Conservation (phyloP, 805 yeast genomes). For the Saccharomycopsis schoenii region DNA sequence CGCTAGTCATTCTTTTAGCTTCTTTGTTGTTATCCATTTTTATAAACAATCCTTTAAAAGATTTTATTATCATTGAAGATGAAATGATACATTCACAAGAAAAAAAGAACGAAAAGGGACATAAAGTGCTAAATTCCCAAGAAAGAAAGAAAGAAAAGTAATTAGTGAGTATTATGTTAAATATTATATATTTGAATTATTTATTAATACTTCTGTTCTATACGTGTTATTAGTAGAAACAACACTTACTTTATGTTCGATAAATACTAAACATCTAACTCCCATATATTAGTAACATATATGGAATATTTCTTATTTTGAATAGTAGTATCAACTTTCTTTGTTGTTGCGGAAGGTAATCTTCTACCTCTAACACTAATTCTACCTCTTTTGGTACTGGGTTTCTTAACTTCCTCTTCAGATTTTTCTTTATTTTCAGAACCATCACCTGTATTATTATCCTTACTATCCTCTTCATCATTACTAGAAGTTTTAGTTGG, state of each 20-base stretch:
- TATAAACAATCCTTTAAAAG: slow-evolving; percentile 6
- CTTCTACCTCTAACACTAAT: slow-evolving; percentile 35
- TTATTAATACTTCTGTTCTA: neutral
- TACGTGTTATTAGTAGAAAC: neutral
- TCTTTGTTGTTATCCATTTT: slow-evolving; percentile 10
- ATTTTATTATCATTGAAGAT: neutral
- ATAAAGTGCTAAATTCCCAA: neutral
- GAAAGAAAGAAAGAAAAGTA: slow-evolving; percentile 1
- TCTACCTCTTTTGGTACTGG: slow-evolving; percentile 36
- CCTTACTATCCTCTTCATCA: neutral
- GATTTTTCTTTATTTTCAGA: slow-evolving; percentile 13
- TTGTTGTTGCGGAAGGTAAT: slow-evolving; percentile 13
- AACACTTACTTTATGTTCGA: neutral
- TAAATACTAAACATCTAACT: neutral
- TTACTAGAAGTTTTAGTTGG: slow-evolving; percentile 1
- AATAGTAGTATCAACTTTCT: slow-evolving; percentile 10
- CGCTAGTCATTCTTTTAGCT: slow-evolving; percentile 4
- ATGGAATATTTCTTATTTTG: neutral
- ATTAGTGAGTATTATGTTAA: neutral
- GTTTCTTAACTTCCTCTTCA: slow-evolving; percentile 12
- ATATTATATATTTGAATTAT: neutral
- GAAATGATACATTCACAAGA: neutral
- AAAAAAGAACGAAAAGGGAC: neutral
- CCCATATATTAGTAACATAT: slow-evolving; percentile 15
- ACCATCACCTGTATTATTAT: slow-evolving; percentile 5